A percentile compares a stretch with the other conserved stretches of the same genome.
phyloP scores from a whole-genome alignment of 2,329 filamentous ascomycete genomes.

The Trichoderma atroviride region DNA sequence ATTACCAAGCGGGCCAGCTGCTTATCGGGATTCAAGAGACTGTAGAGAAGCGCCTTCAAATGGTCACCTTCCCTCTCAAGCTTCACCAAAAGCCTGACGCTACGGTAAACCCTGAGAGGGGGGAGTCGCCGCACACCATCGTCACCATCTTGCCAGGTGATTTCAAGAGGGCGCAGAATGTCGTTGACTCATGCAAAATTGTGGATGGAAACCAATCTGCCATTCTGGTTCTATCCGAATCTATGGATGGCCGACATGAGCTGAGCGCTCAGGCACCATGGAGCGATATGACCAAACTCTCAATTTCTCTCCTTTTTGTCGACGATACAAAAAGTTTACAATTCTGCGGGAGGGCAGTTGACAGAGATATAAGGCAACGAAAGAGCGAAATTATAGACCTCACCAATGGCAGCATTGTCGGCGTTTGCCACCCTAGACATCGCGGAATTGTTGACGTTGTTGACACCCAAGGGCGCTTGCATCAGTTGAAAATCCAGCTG shows the following conservation, averaged over 20 bases:
- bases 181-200: constrained; percentile 73
- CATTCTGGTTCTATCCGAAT: constrained; percentile 70
- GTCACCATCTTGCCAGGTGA: constrained; percentile 45
- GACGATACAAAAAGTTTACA: constrained; percentile 64
- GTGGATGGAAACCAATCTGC: constrained; percentile 67
- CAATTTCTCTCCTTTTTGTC: constrained; percentile 61
- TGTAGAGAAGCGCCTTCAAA: constrained; percentile 66
- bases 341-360: constrained; percentile 54
- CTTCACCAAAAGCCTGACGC: constrained; percentile 41
- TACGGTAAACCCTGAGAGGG: constrained; percentile 30
- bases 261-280: constrained; percentile 76
- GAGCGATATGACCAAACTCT: constrained; percentile 69
- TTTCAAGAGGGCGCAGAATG: constrained; percentile 63
- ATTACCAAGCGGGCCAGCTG: constrained; percentile 56
- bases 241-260: constrained; percentile 63
- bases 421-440: constrained; percentile 60
- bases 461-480: constrained; percentile 62
- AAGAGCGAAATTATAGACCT: constrained; percentile 52
- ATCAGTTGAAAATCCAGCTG: constrained; percentile 69
- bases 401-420: constrained; percentile 51
- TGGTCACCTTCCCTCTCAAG: constrained; percentile 65
- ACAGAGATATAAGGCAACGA: constrained; percentile 54
- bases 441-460: constrained; percentile 67
- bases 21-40: constrained; percentile 72
- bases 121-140: constrained; percentile 29